These are phyloP conservation scores for Botryotinia globosa DNA, from an alignment of 2,329 filamentous ascomycete genomes.

Conservation along the genomic window DNA sequence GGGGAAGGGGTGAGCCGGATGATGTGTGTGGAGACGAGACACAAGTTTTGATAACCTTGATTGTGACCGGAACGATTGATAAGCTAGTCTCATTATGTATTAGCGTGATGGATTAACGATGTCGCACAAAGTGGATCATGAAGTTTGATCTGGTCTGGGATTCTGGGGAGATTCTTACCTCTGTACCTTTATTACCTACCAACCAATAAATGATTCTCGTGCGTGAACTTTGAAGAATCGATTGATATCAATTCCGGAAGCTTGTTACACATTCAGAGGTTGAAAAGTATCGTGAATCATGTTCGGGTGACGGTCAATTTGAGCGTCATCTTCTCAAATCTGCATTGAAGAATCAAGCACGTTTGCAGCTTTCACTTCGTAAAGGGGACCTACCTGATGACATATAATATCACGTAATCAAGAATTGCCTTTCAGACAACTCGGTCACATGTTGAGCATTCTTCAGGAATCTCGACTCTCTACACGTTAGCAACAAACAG, in stretches of 20 bases:
- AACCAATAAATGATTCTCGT: conserved; percentile 9
- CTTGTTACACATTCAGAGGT: not conserved
- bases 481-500: not conserved
- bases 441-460: not conserved
- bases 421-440: not conserved
- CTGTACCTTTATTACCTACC: not conserved
- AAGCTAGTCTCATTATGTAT: not conserved
- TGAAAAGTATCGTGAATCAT: not conserved
- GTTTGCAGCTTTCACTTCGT: conserved; percentile 1
- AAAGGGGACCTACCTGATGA: not conserved
- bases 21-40: conserved; percentile 15
- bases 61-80: not conserved
- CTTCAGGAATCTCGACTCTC: not conserved
- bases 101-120: not conserved
- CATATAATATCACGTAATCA: conserved; percentile 9
- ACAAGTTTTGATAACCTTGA: conserved; percentile 11
- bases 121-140: not conserved
- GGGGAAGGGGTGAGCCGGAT: not conserved
- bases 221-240: not conserved
- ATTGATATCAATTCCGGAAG: not conserved
- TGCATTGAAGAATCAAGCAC: conserved; percentile 8
- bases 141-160: not conserved
- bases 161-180: not conserved
- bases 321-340: not conserved
- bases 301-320: not conserved